A percentile compares a stretch with the other conserved stretches of the same genome.
Evolutionary conservation across 495 filamentous ascomycete genomes (phyloP).

Genomic region (Aspergillus sclerotiicarbonarius): DNA sequence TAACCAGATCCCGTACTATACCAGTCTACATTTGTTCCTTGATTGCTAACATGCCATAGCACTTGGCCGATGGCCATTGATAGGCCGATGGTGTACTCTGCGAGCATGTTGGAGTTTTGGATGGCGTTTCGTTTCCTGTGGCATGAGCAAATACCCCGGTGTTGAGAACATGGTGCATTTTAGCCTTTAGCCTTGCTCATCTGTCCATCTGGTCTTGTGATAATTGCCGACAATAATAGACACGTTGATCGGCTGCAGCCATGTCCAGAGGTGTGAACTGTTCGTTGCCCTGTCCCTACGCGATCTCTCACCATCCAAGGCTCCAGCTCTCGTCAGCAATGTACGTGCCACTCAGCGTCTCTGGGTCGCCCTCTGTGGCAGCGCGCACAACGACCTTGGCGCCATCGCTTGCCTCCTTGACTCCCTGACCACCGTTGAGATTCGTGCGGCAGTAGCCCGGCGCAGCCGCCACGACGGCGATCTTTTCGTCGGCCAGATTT

Average conservation of each 20-base stretch:
- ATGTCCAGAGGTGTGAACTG: neutral
- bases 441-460: constrained; percentile 17
- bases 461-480: constrained; percentile 20
- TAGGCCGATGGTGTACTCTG: neutral
- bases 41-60: constrained; percentile 30
- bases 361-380: neutral
- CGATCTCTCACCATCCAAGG: constrained; percentile 8
- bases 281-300: neutral
- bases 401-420: neutral
- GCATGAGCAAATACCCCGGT: constrained; percentile 24
- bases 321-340: constrained; percentile 5
- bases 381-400: constrained; percentile 5
- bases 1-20: constrained; percentile 19
- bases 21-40: neutral
- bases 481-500: constrained; percentile 4
- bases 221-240: neutral
- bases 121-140: constrained; percentile 14
- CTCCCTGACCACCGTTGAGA: neutral
- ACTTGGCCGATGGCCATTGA: constrained; percentile 48
- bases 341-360: constrained; percentile 1
- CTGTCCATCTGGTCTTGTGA: constrained; percentile 7
- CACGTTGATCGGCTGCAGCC: neutral
- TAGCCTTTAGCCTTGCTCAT: constrained; percentile 10
- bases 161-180: constrained; percentile 16
- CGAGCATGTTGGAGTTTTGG: neutral